Evolutionary conservation across 176 grass and related monocot genomes (phyloP).

Genomic region (Calamus simplicifolius): DNA sequence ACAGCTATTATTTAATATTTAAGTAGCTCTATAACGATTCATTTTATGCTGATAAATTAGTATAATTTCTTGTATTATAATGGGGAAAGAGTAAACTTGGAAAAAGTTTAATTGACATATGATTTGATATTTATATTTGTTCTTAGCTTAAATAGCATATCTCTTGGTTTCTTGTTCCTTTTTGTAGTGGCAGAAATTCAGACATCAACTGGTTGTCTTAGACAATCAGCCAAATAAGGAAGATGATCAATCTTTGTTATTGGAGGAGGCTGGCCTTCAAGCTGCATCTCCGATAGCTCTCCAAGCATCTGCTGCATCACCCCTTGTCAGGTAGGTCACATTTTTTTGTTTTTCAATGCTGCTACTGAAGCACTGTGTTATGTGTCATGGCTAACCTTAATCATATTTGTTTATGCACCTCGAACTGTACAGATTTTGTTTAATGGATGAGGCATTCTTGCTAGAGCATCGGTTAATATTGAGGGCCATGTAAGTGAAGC

Average conservation of each 20-base stretch:
- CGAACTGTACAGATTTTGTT: constrained; percentile 54
- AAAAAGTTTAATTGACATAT: too few species aligned
- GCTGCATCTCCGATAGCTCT: constrained; percentile 38
- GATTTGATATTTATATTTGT: too few species aligned
- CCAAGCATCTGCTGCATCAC: constrained; percentile 43
- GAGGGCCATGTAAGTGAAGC: constrained; percentile 65
- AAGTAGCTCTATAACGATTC: too few species aligned
- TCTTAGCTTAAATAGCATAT: too few species aligned
- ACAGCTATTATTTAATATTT: too few species aligned
- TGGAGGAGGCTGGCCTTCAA: constrained; percentile 58
- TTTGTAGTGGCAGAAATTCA: constrained; percentile 66
- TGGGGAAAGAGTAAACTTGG: too few species aligned
- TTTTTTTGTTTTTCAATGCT: background rate
- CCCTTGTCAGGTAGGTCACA: constrained; percentile 52
- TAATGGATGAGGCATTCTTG: constrained; percentile 67
- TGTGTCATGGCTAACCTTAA: constrained; percentile 8
- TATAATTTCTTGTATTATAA: too few species aligned
- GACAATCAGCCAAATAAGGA: constrained; percentile 48
- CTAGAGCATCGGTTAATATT: constrained; percentile 72
- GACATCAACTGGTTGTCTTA: constrained; percentile 72
- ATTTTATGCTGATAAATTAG: too few species aligned
- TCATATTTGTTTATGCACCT: background rate
- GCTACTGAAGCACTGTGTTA: constrained; percentile 6
- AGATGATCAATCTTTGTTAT: constrained; percentile 54
- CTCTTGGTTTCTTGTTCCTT: background rate